Conservation (phyloP, 2,329 filamentous ascomycete genomes). For the Neurospora sp. region DNA sequence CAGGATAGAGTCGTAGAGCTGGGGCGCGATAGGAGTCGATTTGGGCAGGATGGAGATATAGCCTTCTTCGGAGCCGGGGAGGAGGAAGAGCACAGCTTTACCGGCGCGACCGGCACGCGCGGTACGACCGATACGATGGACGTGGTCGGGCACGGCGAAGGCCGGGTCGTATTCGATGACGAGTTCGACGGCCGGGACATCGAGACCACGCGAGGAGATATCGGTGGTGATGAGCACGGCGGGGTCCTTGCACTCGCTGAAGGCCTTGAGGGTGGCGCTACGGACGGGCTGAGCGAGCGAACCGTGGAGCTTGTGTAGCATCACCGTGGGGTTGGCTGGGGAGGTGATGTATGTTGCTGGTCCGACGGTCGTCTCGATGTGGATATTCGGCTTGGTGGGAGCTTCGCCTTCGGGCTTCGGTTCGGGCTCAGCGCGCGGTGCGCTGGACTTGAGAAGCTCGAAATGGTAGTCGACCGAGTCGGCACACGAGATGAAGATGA, state of each 20-base stretch:
- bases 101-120: conserved; percentile 85
- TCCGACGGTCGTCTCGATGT: conserved; percentile 47
- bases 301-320: conserved; percentile 79
- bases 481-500: conserved; percentile 92
- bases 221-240: conserved; percentile 88
- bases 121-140: conserved; percentile 90
- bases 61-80: conserved; percentile 83
- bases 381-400: conserved; percentile 12
- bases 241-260: conserved; percentile 62
- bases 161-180: conserved; percentile 95
- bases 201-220: conserved; percentile 88
- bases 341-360: conserved; percentile 64
- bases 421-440: conserved; percentile 22
- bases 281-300: conserved; percentile 81
- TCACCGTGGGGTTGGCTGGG: conserved; percentile 60
- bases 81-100: conserved; percentile 78
- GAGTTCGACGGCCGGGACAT: conserved; percentile 88
- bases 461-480: conserved; percentile 97
- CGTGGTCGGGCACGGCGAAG: conserved; percentile 85
- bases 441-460: conserved; percentile 54
- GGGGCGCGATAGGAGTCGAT: conserved; percentile 36
- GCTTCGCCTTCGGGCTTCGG: conserved; percentile 20
- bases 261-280: conserved; percentile 75
- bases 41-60: conserved; percentile 66
- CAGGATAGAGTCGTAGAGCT: conserved; percentile 44